Evolutionary conservation across 441 rosid genomes (phyloP), one percentile per base, ranked within the genome.

Genomic region (Adansonia gregorii): DNA sequence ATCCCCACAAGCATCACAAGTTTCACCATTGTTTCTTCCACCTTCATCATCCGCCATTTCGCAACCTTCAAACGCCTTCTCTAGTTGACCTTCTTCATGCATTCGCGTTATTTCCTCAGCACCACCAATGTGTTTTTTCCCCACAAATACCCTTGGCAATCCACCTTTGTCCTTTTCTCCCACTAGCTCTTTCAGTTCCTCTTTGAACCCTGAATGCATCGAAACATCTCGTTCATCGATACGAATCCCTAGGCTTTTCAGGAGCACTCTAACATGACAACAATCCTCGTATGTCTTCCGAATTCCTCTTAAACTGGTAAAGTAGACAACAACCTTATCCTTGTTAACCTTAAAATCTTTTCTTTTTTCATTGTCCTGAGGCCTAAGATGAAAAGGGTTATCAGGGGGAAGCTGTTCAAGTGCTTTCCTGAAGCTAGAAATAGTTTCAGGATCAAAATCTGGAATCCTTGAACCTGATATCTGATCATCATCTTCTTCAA

Each of bases 1-100:
- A 77, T 94, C 98, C 19, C 96, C 97, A 76, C 99, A 95, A 68
- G 87, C 96, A 78, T 93, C 91, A 41, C 98, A 95, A 17, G 83
- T 80, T 64, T 85, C 89, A 0, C 83, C 88, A 24, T 24, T 24
- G 43, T 49, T 71, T 0, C 80, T 73, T 2, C 76, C 82, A 0
- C 75, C 27, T 0, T 79, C 81, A 6, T 84, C 82, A 35, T 82
- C 83, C 48, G 76, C 86, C 78, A 8, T 88, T 73, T 89, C 87
- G 45, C 97, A 95, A 0, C 73, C 84, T 81, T 87, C 88, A 8
- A 94, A 71, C 59, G 82, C 75, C 81, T 85, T 89, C 82, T 95
- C 93, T 2, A 95, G 91, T 87, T 82, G 82, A 22, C 98, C 98
- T 27, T 91, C 94, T 81, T 95, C 97, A 72, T 95, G 89, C 87